Conservation (phyloP, 2,329 filamentous ascomycete genomes). For the Claviceps pusilla region DNA sequence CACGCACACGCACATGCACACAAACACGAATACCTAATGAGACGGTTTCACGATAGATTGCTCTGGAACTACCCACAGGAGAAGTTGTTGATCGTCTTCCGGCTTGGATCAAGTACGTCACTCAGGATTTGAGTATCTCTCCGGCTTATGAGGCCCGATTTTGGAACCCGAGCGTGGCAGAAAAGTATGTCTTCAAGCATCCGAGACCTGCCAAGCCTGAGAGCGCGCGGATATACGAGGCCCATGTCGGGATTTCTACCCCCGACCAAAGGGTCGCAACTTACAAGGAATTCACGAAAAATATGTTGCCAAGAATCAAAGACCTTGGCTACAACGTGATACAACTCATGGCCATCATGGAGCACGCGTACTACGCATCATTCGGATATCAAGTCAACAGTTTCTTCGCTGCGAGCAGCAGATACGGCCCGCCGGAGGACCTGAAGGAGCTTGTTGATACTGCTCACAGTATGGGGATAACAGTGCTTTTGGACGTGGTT, state of each 20-base stretch:
- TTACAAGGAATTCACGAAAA: constrained; percentile 92
- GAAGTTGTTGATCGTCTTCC: constrained; percentile 78
- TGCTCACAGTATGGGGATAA: constrained; percentile 78
- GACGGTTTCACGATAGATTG: constrained; percentile 43
- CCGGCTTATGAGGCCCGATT: constrained; percentile 90
- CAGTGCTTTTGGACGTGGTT: constrained; percentile 85
- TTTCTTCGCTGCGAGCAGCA: constrained; percentile 94
- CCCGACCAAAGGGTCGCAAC: constrained; percentile 78
- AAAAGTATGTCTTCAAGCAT: constrained; percentile 77
- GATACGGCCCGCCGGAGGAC: constrained; percentile 86
- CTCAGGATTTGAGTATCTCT: constrained; percentile 78
- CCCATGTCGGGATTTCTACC: constrained; percentile 94
- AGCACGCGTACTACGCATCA: constrained; percentile 97
- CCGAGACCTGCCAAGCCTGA: constrained; percentile 64
- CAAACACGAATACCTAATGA: neutral
- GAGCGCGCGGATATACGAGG: constrained; percentile 89
- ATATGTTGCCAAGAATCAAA: constrained; percentile 83
- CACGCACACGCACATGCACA: no score
- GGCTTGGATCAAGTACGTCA: constrained; percentile 95
- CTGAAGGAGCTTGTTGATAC: constrained; percentile 94
- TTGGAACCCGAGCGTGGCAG: constrained; percentile 74
- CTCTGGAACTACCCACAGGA: constrained; percentile 63
- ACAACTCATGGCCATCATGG: constrained; percentile 98
- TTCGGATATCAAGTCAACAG: constrained; percentile 98
- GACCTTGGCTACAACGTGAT: constrained; percentile 91